Evolutionary conservation across 2,329 filamentous ascomycete species (phyloP).

Genomic region (Microdochium trichocladiopsis): DNA sequence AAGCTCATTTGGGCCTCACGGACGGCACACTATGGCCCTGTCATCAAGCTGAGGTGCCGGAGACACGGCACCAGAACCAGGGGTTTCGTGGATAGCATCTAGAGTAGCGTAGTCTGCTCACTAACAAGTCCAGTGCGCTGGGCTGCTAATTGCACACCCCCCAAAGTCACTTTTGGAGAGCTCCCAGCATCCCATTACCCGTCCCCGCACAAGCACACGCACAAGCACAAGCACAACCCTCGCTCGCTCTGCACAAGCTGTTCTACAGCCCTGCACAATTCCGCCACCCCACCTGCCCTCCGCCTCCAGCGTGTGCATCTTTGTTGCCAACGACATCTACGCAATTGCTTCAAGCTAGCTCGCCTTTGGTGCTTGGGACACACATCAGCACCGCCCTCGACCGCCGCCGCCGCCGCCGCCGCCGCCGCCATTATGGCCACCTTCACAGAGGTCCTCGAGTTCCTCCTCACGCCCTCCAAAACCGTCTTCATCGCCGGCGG

Average conservation of each 20-base stretch:
- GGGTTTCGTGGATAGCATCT: background rate
- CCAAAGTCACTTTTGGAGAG: background rate
- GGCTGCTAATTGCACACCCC: too few species aligned
- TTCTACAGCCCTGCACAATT: background rate
- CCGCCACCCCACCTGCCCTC: too few species aligned
- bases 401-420: slow-evolving; percentile 1
- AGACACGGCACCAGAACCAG: background rate
- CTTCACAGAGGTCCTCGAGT: slow-evolving; percentile 36
- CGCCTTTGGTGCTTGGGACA: background rate
- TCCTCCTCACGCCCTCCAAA: slow-evolving; percentile 51
- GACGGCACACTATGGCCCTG: too few species aligned
- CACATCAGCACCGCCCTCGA: slow-evolving; percentile 8
- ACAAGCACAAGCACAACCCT: background rate
- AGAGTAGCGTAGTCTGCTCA: background rate
- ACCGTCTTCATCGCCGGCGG: slow-evolving; percentile 61
- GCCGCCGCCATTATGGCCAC: slow-evolving; percentile 23
- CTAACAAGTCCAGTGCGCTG: too few species aligned
- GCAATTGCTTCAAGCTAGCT: background rate
- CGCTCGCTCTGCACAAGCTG: background rate
- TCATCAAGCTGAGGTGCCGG: background rate
- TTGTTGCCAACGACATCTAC: too few species aligned
- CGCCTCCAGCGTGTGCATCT: too few species aligned
- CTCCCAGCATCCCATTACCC: background rate
- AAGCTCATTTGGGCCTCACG: too few species aligned
- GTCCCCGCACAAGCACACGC: background rate